Evolutionary conservation across 148 eudicot species (phyloP).

Genomic region (Rhododendron griersonianum): DNA sequence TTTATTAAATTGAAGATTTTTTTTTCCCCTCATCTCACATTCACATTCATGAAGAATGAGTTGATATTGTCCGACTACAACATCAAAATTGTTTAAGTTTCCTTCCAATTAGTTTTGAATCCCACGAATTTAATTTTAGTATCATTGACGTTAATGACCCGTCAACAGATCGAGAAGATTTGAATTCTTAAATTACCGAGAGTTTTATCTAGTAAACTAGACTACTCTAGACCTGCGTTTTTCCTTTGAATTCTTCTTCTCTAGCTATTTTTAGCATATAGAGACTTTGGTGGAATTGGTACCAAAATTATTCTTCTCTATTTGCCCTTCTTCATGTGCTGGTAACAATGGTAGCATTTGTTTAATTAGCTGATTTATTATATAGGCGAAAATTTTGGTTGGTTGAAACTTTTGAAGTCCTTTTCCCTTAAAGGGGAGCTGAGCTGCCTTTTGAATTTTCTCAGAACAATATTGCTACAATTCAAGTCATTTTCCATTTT

Average conservation of each 20-base stretch:
- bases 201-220: background rate
- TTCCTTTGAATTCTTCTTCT: background rate
- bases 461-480: background rate
- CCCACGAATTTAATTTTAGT: background rate
- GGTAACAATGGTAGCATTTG: background rate
- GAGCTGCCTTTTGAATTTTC: background rate
- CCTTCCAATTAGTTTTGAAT: background rate
- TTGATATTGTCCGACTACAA: background rate
- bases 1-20: too few relatives aligned
- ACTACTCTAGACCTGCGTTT: too few relatives aligned
- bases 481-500: background rate
- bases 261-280: background rate
- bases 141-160: background rate
- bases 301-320: background rate
- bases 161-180: background rate
- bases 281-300: background rate
- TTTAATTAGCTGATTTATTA: too few relatives aligned
- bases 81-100: background rate
- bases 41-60: background rate
- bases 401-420: background rate
- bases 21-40: background rate
- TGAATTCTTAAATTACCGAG: background rate
- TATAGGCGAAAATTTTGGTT: background rate
- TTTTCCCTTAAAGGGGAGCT: background rate
- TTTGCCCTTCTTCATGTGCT: background rate